These are phyloP conservation scores for Coleophoma eucalyptorum DNA, from an alignment of 2,329 filamentous ascomycete species.

Conservation along the genomic window DNA sequence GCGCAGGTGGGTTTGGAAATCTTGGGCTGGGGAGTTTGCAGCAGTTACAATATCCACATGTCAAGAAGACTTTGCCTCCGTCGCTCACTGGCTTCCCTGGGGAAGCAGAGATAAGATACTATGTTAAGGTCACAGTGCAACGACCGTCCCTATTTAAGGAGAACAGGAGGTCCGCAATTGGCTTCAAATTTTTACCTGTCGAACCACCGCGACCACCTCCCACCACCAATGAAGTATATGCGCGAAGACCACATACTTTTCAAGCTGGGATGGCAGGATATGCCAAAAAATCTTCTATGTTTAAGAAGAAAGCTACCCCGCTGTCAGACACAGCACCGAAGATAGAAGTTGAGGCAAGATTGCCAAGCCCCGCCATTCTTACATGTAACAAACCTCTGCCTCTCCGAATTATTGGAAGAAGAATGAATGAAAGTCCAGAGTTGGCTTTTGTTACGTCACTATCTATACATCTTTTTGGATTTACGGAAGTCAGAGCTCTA, in stretches of 20 bases:
- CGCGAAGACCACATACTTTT: conserved; percentile 65
- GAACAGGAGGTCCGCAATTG: conserved; percentile 67
- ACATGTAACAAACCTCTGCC: conserved; percentile 87
- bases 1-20: conserved; percentile 51
- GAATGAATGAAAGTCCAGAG: conserved; percentile 64
- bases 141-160: conserved; percentile 87
- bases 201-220: conserved; percentile 73
- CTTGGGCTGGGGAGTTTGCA: conserved; percentile 60
- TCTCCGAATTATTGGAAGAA: conserved; percentile 74
- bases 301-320: conserved; percentile 19
- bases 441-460: conserved; percentile 73
- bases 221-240: conserved; percentile 77
- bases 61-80: conserved; percentile 83
- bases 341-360: conserved; percentile 71
- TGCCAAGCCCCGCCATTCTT: conserved; percentile 83
- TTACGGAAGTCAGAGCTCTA: conserved; percentile 76
- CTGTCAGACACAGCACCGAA: conserved; percentile 53
- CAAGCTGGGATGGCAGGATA: conserved; percentile 31
- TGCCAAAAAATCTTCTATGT: conserved; percentile 23
- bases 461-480: conserved; percentile 77
- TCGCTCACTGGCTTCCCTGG: conserved; percentile 83
- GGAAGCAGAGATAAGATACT: conserved; percentile 89
- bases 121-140: conserved; percentile 90
- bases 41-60: conserved; percentile 63
- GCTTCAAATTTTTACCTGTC: conserved; percentile 87